Evolutionary conservation across 805 yeast genomes (phyloP), one percentile per base, ranked within the genome.

Genomic region (Monosporozyma unispora): DNA sequence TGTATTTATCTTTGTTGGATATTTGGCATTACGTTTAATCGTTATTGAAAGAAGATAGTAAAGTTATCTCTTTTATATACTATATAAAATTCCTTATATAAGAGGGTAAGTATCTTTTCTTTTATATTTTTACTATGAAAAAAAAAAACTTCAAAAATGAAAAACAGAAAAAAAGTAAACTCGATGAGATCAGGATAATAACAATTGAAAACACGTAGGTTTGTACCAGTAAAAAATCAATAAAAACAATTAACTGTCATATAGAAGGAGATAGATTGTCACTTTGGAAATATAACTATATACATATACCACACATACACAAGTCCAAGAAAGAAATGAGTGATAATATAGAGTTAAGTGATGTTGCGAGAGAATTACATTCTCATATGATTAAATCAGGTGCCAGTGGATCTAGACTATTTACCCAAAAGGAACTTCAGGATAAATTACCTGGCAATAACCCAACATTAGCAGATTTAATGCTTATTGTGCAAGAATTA

Each of bases 361-460:
- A 72, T 29, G 67, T 63, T 44, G 88, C 95, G 0, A 70, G 70
- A 50, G 66, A 63, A 47, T 75, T 89, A 50, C 90, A 89, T 61
- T 66, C 62, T 47, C 71, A 72, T 52, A 88, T 79, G 53, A 44
- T 39, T 7, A 72, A 70, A 50, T 65, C 70, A 38, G 52, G 48
- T 28, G 31, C 22, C 16, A 27, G 76, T 0, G 57, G 76, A 0
- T 70, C 74, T 21, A 72, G 77, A 12, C 63, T 81, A 29, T 89
- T 75, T 66, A 66, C 81, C 5, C 96, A 89, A 66, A 72, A 72
- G 2, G 95, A 88, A 59, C 74, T 91, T 48, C 78, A 77, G 57
- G 69, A 70, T 27, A 14, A 35, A 56, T 81, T 50, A 62, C 77
- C 38, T 69, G 73, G 23, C 61, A 74, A 44, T 53, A 72, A 27